Conservation (phyloP, 1,284 basidiomycete genomes). For the Fomitopsis betulina region DNA sequence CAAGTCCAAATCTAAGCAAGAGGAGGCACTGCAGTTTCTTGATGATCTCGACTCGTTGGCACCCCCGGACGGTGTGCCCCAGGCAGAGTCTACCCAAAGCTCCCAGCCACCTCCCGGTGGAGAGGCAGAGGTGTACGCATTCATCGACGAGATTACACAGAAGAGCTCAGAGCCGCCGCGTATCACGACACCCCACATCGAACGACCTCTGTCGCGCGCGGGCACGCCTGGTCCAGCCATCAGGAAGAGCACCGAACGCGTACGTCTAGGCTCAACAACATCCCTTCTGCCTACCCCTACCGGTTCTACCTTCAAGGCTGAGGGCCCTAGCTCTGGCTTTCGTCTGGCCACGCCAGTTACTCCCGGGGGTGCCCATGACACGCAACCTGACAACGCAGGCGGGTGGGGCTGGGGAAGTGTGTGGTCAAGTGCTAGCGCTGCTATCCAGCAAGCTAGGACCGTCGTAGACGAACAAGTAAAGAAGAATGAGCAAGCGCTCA, state of each 20-base stretch:
- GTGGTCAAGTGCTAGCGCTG: slow-evolving; percentile 83
- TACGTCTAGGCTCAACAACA: slow-evolving; percentile 55
- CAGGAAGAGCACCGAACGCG: slow-evolving; percentile 73
- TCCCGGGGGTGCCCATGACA: slow-evolving; percentile 17
- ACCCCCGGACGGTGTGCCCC: slow-evolving; percentile 24
- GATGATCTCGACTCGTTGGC: slow-evolving; percentile 84
- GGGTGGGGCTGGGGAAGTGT: slow-evolving; percentile 81
- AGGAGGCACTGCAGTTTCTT: slow-evolving; percentile 86
- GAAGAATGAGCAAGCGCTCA: slow-evolving; percentile 77
- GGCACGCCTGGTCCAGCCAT: slow-evolving; percentile 58
- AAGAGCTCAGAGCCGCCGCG: slow-evolving; percentile 77
- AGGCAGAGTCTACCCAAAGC: slow-evolving; percentile 15
- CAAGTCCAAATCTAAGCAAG: slow-evolving; percentile 78
- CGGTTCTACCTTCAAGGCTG: slow-evolving; percentile 34
- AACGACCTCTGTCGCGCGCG: slow-evolving; percentile 59
- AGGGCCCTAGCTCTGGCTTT: slow-evolving; percentile 21
- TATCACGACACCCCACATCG: slow-evolving; percentile 46
- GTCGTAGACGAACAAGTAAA: slow-evolving; percentile 92
- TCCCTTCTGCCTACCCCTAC: slow-evolving; percentile 27
- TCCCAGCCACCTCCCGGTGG: slow-evolving; percentile 38
- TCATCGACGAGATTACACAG: slow-evolving; percentile 92
- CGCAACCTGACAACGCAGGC: slow-evolving; percentile 27
- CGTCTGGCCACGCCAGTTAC: slow-evolving; percentile 23
- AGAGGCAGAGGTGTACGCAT: slow-evolving; percentile 84
- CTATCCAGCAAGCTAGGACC: slow-evolving; percentile 81